phyloP scores from a whole-genome alignment of 768 basidiomycete species.

The Hemileccinum impolitum region DNA sequence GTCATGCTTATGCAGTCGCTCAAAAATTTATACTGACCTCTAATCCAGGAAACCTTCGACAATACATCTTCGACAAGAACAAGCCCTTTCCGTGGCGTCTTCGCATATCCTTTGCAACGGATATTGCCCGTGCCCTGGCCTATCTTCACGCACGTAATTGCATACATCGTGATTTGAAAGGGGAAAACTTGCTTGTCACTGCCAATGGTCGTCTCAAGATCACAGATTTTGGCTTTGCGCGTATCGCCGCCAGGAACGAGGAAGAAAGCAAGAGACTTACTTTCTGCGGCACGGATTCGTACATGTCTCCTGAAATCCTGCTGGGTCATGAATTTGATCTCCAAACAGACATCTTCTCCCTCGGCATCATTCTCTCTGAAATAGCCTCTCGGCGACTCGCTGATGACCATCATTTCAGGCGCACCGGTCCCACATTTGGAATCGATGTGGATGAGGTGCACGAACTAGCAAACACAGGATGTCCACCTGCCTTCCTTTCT shows the following conservation, averaged over 20 bases:
- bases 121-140: conserved; percentile 91
- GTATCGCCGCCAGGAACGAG: conserved; percentile 88
- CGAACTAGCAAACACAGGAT: conserved; percentile 62
- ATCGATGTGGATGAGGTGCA: conserved; percentile 75
- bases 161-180: conserved; percentile 90
- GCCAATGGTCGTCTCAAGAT: conserved; percentile 93
- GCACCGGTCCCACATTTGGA: conserved; percentile 73
- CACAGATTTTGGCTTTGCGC: conserved; percentile 97
- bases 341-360: conserved; percentile 91
- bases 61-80: conserved; percentile 82
- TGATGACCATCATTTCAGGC: conserved; percentile 74
- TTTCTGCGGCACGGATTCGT: conserved; percentile 87
- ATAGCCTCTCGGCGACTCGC: conserved; percentile 83
- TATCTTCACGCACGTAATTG: conserved; percentile 94
- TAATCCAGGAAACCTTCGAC: conserved; percentile 64
- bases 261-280: conserved; percentile 86
- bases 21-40: conserved; percentile 2
- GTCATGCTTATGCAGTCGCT: conserved; percentile 25
- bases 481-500: conserved; percentile 72
- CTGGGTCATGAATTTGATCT: conserved; percentile 90
- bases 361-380: conserved; percentile 92
- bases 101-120: conserved; percentile 90
- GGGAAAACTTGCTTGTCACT: conserved; percentile 95
- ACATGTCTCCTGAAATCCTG: conserved; percentile 97
- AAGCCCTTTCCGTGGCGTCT: conserved; percentile 92